Evolutionary conservation across 2,329 filamentous ascomycete species (phyloP).

Genomic region (Ascocoryne sarcoides): DNA sequence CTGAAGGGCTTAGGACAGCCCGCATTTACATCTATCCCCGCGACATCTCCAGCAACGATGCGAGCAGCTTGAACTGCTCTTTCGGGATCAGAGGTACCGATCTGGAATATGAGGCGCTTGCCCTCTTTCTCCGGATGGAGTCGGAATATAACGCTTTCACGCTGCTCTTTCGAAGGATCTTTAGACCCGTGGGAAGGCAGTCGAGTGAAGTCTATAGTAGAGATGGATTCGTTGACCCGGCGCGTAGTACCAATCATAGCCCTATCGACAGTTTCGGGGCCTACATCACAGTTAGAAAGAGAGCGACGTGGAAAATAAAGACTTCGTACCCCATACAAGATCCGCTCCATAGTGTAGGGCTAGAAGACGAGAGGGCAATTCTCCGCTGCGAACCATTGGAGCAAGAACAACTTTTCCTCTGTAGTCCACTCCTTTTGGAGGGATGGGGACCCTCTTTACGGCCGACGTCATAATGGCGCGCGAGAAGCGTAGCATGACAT

Average conservation of each 20-base stretch:
- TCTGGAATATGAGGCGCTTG: conserved; percentile 74
- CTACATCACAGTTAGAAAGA: conserved; percentile 32
- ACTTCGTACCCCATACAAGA: conserved; percentile 74
- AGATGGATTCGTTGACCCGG: conserved; percentile 64
- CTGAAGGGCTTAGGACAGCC: conserved; percentile 98
- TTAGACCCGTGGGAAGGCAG: conserved; percentile 61
- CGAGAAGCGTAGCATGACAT: conserved; percentile 30
- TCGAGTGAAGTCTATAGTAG: conserved; percentile 79
- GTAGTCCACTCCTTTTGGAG: conserved; percentile 83
- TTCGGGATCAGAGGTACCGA: conserved; percentile 78
- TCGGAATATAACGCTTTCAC: conserved; percentile 70
- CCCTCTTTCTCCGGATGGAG: conserved; percentile 72
- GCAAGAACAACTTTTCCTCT: conserved; percentile 89
- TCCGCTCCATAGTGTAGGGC: conserved; percentile 94
- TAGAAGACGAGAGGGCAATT: conserved; percentile 79
- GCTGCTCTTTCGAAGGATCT: conserved; percentile 42
- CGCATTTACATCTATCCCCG: conserved; percentile 92
- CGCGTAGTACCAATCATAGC: conserved; percentile 82
- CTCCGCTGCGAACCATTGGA: conserved; percentile 96
- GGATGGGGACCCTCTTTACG: conserved; percentile 69
- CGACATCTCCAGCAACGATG: conserved; percentile 77
- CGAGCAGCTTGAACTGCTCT: conserved; percentile 77
- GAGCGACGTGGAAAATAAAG: conserved; percentile 9
- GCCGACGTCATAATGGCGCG: conserved; percentile 49
- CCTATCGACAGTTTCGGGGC: conserved; percentile 89